Conservation (phyloP, 1,284 basidiomycete species). For the Mixia osmundae region DNA sequence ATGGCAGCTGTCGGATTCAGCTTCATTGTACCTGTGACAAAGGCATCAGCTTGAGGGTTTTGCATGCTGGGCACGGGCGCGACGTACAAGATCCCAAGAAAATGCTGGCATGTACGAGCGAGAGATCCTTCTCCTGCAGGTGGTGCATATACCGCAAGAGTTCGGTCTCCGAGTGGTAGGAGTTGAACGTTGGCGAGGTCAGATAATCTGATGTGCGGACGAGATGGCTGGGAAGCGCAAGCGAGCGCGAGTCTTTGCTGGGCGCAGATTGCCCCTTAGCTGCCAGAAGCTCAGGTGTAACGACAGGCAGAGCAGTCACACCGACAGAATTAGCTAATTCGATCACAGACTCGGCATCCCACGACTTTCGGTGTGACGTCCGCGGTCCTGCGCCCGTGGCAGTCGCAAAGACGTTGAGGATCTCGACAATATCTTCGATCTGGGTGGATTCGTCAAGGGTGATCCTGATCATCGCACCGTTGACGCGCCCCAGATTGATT, state of each 20-base stretch:
- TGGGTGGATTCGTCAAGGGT: slow-evolving; percentile 82
- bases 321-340: background rate
- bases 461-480: slow-evolving; percentile 54
- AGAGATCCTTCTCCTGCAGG: slow-evolving; percentile 80
- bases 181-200: slow-evolving; percentile 62
- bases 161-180: slow-evolving; percentile 90
- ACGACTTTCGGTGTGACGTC: background rate
- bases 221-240: slow-evolving; percentile 35
- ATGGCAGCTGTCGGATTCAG: slow-evolving; percentile 91
- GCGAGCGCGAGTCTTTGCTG: slow-evolving; percentile 12
- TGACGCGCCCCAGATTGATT: slow-evolving; percentile 66
- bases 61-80: slow-evolving; percentile 21
- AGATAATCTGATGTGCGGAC: slow-evolving; percentile 52
- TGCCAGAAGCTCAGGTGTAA: background rate
- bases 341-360: background rate
- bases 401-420: slow-evolving; percentile 59
- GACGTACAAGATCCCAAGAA: slow-evolving; percentile 53
- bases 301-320: background rate
- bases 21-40: slow-evolving; percentile 55
- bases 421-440: slow-evolving; percentile 37
- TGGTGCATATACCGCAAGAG: slow-evolving; percentile 77
- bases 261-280: too few relatives aligned
- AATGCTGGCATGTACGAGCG: slow-evolving; percentile 89
- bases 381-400: slow-evolving; percentile 1
- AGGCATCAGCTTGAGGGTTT: slow-evolving; percentile 27